Conservation (phyloP, 1,139 yeast species). For the Pichia sp. region DNA sequence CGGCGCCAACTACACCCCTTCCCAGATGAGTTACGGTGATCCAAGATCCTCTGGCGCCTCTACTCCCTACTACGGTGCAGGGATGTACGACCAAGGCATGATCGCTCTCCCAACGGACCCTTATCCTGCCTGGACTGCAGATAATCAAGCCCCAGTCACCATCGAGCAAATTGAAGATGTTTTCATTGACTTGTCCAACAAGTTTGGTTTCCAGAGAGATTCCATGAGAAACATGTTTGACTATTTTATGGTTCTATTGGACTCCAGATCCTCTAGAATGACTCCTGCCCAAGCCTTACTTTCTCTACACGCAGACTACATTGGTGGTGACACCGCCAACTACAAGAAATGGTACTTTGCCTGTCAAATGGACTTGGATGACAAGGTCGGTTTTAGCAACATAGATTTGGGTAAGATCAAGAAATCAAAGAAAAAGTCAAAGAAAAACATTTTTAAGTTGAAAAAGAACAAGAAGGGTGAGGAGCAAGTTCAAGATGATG, state of each 20-base stretch:
- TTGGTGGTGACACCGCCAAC: slow-evolving; percentile 66
- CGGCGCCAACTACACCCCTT: slow-evolving; percentile 59
- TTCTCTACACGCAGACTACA: slow-evolving; percentile 72
- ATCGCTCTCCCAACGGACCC: slow-evolving; percentile 48
- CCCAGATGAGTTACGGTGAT: slow-evolving; percentile 80
- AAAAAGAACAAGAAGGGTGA: slow-evolving; percentile 51
- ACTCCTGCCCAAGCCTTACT: slow-evolving; percentile 65
- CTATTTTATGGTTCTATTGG: slow-evolving; percentile 69
- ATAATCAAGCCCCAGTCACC: slow-evolving; percentile 52
- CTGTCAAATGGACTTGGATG: slow-evolving; percentile 55
- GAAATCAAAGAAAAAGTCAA: slow-evolving; percentile 35
- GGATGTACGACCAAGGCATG: slow-evolving; percentile 49
- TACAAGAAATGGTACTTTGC: slow-evolving; percentile 73
- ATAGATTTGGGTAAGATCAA: slow-evolving; percentile 51
- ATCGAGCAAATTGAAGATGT: slow-evolving; percentile 61
- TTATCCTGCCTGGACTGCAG: slow-evolving; percentile 63
- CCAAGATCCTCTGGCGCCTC: slow-evolving; percentile 91
- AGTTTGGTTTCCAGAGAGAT: slow-evolving; percentile 74
- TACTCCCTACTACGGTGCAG: slow-evolving; percentile 85
- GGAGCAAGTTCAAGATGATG: slow-evolving; percentile 34
- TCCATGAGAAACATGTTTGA: slow-evolving; percentile 74
- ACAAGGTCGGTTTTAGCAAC: slow-evolving; percentile 43
- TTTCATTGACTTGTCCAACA: slow-evolving; percentile 55
- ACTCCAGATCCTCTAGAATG: slow-evolving; percentile 73
- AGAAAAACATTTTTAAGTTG: slow-evolving; percentile 25